Conservation (phyloP, 176 grass and related monocot genomes). For the Raddia distichophylla region DNA sequence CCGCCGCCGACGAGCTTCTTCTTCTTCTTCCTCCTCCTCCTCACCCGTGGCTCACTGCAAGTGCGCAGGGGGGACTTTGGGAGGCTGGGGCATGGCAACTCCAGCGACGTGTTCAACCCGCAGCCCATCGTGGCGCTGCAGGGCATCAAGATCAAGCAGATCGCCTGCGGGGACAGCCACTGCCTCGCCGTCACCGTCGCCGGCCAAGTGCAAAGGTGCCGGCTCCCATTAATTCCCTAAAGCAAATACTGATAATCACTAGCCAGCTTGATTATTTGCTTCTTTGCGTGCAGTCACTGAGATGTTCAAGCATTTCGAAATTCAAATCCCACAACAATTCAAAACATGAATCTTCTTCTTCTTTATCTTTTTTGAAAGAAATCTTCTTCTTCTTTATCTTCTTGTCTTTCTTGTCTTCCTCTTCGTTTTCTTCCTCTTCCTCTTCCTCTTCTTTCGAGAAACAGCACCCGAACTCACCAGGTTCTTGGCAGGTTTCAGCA, state of each 20-base stretch:
- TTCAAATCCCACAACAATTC: too few relatives aligned
- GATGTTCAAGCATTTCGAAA: too few relatives aligned
- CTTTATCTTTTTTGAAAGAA: too few relatives aligned
- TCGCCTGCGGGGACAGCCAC: constrained; percentile 84
- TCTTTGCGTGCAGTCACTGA: neutral
- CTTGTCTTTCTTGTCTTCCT: too few relatives aligned
- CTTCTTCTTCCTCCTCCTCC: too few relatives aligned
- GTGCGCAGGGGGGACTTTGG: constrained; percentile 73
- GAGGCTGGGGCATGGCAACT: constrained; percentile 74
- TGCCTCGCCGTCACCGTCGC: constrained; percentile 70
- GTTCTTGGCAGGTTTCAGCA: neutral
- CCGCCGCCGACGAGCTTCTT: too few relatives aligned
- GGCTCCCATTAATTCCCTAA: too few relatives aligned
- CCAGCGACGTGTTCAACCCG: constrained; percentile 78
- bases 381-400: too few relatives aligned
- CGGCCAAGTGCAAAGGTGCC: constrained; percentile 61
- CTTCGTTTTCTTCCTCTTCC: too few relatives aligned
- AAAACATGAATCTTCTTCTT: too few relatives aligned
- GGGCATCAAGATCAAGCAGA: constrained; percentile 61
- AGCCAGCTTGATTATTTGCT: neutral
- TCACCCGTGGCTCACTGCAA: too few relatives aligned
- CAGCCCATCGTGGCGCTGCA: constrained; percentile 63
- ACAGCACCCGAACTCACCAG: neutral
- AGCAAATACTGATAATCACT: neutral
- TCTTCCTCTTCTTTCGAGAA: neutral